Percentiles rank a stretch among this genome's conserved stretches.
Conservation (phyloP, 176 grass and related monocot species). For the Rhynchospora pubera region DNA sequence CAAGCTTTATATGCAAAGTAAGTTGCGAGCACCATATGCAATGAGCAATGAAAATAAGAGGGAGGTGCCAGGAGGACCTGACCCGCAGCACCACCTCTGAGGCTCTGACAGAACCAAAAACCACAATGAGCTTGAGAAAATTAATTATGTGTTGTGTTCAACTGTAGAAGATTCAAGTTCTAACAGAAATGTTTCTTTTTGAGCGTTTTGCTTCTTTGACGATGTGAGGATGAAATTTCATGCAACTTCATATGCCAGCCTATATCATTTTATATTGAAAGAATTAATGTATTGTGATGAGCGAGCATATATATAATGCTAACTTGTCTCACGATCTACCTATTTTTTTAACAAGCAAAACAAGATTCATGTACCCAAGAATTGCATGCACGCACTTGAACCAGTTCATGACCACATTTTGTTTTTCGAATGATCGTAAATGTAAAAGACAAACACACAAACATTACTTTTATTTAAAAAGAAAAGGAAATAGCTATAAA, state of each 20-base stretch:
- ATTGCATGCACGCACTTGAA: background rate
- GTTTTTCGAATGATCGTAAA: background rate
- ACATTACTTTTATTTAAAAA: background rate
- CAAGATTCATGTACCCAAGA: background rate
- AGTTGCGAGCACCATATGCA: background rate
- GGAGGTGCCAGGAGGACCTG: slow-evolving; percentile 33
- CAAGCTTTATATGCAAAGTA: background rate
- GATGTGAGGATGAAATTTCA: background rate
- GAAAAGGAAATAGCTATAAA: background rate
- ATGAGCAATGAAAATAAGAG: slow-evolving; percentile 9
- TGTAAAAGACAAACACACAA: background rate
- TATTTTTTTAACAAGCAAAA: background rate
- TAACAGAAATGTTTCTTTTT: too few relatives aligned
- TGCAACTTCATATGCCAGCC: background rate
- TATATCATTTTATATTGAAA: background rate
- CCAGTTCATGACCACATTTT: background rate
- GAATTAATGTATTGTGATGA: too few relatives aligned
- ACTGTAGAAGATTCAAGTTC: background rate
- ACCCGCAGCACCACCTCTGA: slow-evolving; percentile 35
- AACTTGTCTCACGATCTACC: background rate
- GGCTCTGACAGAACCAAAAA: background rate
- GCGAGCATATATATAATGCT: background rate
- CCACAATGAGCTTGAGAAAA: background rate
- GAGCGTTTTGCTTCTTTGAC: background rate
- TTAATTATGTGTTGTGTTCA: background rate